Percentiles rank a stretch among this genome's conserved stretches.
phyloP scores from a whole-genome alignment of 108 stramenopile species.

The Cylindrotheca closterium region DNA sequence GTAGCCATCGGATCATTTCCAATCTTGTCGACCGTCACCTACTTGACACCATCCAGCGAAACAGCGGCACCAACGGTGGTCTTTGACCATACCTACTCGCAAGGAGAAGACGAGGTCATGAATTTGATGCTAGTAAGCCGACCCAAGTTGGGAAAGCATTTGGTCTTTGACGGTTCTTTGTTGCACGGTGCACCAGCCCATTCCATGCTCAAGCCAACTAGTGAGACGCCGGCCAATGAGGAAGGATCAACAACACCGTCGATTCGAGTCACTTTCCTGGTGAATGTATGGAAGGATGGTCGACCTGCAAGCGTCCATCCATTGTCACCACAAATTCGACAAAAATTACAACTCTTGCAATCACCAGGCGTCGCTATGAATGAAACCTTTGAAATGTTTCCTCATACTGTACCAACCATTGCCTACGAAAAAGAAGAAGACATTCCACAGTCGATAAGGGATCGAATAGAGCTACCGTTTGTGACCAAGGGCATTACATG shows the following conservation, averaged over 20 bases:
- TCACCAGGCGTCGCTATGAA: neutral
- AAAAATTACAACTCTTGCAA: slow-evolving; percentile 7
- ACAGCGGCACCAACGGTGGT: slow-evolving; percentile 56
- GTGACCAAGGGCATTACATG: slow-evolving; percentile 32
- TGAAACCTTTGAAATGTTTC: neutral
- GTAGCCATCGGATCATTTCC: slow-evolving; percentile 74
- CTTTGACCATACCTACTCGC: slow-evolving; percentile 69
- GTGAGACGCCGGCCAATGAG: neutral
- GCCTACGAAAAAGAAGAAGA: slow-evolving; percentile 27
- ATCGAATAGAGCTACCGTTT: slow-evolving; percentile 31
- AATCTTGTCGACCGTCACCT: slow-evolving; percentile 81
- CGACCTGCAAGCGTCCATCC: slow-evolving; percentile 55
- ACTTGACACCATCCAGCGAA: slow-evolving; percentile 49
- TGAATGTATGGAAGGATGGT: slow-evolving; percentile 81
- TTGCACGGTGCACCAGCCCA: slow-evolving; percentile 86
- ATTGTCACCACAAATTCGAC: slow-evolving; percentile 31
- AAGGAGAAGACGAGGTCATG: slow-evolving; percentile 58
- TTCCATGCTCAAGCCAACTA: slow-evolving; percentile 33
- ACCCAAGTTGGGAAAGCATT: slow-evolving; percentile 75
- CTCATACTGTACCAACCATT: slow-evolving; percentile 1
- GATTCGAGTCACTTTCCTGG: slow-evolving; percentile 82
- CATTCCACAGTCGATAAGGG: slow-evolving; percentile 38
- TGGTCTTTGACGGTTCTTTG: slow-evolving; percentile 87
- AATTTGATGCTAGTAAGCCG: slow-evolving; percentile 56
- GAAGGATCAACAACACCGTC: neutral